phyloP scores from a whole-genome alignment of 2,329 filamentous ascomycete species.

The Fusarium sarcochroum region DNA sequence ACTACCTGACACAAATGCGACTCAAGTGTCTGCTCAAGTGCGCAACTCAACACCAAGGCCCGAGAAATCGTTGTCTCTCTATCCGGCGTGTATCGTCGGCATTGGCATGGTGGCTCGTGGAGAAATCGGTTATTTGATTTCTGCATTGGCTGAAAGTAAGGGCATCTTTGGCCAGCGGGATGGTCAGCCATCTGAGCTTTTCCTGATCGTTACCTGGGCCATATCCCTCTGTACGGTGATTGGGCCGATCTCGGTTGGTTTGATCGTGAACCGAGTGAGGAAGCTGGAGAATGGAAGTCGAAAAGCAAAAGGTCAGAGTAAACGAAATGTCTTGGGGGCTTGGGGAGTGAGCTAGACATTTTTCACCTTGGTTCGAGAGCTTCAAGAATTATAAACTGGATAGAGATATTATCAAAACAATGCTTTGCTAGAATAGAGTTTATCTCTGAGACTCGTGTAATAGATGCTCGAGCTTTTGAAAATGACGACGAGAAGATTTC shows the following conservation, averaged over 20 bases:
- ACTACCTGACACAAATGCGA: background rate
- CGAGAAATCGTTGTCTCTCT: slow-evolving; percentile 71
- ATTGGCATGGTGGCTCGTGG: slow-evolving; percentile 81
- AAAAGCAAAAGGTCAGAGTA: slow-evolving; percentile 11
- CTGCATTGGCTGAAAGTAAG: slow-evolving; percentile 72
- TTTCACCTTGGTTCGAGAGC: no score
- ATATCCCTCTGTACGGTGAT: slow-evolving; percentile 68
- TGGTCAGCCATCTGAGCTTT: slow-evolving; percentile 57
- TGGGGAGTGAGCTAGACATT: slow-evolving; percentile 39
- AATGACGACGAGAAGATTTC: no score
- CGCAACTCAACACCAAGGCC: slow-evolving; percentile 37
- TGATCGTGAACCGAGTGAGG: slow-evolving; percentile 61
- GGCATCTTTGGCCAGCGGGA: slow-evolving; percentile 55
- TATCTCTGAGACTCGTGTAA: no score
- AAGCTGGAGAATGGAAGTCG: slow-evolving; percentile 35
- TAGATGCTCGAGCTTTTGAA: no score
- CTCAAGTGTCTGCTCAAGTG: background rate
- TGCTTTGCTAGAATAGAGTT: no score
- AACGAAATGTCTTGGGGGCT: slow-evolving; percentile 41
- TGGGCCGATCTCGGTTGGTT: slow-evolving; percentile 64
- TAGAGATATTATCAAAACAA: no score
- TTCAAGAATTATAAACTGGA: no score
- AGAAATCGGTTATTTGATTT: slow-evolving; percentile 84
- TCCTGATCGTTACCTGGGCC: slow-evolving; percentile 69
- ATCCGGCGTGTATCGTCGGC: slow-evolving; percentile 76